Conservation (phyloP, 345 rosid genomes). For the Hibiscus syriacus region DNA sequence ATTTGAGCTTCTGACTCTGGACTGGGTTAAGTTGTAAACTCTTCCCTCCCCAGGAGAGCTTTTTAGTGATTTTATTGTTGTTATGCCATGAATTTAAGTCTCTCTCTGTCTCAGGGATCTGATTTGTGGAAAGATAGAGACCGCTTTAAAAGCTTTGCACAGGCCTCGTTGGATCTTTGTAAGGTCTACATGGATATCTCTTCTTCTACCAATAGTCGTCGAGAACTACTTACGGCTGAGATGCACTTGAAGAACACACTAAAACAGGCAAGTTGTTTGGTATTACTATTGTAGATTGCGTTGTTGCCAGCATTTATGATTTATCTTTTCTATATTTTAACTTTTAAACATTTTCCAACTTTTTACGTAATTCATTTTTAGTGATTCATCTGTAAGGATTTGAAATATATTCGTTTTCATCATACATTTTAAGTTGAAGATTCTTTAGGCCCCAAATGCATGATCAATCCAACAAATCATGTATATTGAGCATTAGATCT, state of each 20-base stretch:
- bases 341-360: not conserved
- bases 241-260: conserved; percentile 65
- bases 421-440: not conserved
- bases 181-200: conserved; percentile 76
- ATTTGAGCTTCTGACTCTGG: not conserved
- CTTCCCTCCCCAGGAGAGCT: too few species aligned
- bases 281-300: not conserved
- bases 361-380: not conserved
- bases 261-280: conserved; percentile 50
- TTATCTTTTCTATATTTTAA: not conserved
- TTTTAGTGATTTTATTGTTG: not conserved
- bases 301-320: not conserved
- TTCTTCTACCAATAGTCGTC: conserved; percentile 47
- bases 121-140: conserved; percentile 80
- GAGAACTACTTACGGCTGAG: conserved; percentile 72
- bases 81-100: not conserved
- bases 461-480: not conserved
- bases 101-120: conserved; percentile 47
- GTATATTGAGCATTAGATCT: not conserved
- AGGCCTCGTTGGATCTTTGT: conserved; percentile 67
- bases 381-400: not conserved
- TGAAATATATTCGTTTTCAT: not conserved
- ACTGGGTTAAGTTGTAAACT: not conserved
- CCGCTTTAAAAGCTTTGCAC: conserved; percentile 57
- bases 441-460: not conserved